A percentile compares a stretch with the other conserved stretches of the same genome.
Evolutionary conservation across 2,329 filamentous ascomycete species (phyloP).

Genomic region (Pseudogymnoascus sp.): DNA sequence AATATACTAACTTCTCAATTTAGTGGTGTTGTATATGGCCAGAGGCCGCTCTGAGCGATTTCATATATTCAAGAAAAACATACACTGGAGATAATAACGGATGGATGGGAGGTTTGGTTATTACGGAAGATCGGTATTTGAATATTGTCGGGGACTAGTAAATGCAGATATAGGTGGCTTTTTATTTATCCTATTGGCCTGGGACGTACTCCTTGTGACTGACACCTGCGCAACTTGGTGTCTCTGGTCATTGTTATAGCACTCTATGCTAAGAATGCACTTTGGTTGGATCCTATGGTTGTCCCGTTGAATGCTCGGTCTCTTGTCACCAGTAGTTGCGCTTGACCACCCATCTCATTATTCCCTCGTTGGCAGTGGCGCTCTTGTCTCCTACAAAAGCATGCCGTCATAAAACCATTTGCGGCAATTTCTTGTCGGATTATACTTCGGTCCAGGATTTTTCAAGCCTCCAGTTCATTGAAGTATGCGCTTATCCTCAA

Average conservation of each 20-base stretch:
- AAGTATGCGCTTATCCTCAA: conserved; percentile 10
- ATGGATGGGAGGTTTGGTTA: background rate
- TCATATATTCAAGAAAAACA: background rate
- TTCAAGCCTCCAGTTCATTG: conserved; percentile 4
- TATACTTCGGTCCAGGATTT: background rate
- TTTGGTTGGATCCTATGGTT: background rate
- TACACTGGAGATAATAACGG: background rate
- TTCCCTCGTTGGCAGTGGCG: background rate
- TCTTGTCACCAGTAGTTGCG: background rate
- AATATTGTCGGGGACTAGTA: background rate
- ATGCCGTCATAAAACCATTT: background rate
- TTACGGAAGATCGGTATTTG: background rate
- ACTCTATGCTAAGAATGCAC: background rate
- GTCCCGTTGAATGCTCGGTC: background rate
- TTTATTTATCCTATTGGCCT: background rate
- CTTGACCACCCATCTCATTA: background rate
- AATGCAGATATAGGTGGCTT: background rate
- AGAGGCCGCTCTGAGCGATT: background rate
- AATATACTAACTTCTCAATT: background rate
- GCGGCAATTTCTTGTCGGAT: background rate
- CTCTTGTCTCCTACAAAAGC: background rate
- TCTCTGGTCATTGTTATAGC: background rate
- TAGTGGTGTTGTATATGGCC: background rate
- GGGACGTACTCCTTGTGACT: background rate
- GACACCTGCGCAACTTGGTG: background rate